Conservation (phyloP, 768 basidiomycete genomes). For the Lanmaoa rubissima region DNA sequence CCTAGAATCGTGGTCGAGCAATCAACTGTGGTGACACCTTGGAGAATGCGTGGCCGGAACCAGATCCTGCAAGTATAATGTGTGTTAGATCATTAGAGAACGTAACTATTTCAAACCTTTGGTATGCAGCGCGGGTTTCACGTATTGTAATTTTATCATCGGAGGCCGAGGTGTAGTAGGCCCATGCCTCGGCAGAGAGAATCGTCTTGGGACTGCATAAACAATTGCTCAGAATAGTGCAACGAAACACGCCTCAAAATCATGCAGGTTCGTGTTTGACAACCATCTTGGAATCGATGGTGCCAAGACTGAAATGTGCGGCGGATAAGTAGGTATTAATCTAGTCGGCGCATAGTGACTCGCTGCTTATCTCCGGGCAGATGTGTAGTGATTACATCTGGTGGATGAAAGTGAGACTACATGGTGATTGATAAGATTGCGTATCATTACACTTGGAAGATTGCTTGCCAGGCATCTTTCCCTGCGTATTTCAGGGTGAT, state of each 20-base stretch:
- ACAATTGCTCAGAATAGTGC: no score
- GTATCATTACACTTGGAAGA: background rate
- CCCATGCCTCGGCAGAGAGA: slow-evolving; percentile 86
- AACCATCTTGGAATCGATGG: no score
- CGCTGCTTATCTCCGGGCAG: slow-evolving; percentile 83
- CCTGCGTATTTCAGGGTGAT: slow-evolving; percentile 77
- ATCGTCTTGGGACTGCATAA: slow-evolving; percentile 39
- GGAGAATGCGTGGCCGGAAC: slow-evolving; percentile 83
- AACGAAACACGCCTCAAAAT: slow-evolving; percentile 72
- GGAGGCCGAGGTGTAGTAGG: slow-evolving; percentile 88
- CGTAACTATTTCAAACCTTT: slow-evolving; percentile 47
- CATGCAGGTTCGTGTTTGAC: slow-evolving; percentile 75
- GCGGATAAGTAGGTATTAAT: background rate
- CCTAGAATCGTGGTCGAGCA: slow-evolving; percentile 84
- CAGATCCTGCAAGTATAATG: slow-evolving; percentile 55
- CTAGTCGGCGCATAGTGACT: slow-evolving; percentile 15
- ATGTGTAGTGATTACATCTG: slow-evolving; percentile 69
- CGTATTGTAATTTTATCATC: slow-evolving; percentile 85
- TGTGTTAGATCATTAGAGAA: background rate
- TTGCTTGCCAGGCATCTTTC: slow-evolving; percentile 74
- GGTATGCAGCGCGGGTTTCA: slow-evolving; percentile 87
- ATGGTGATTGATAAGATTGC: background rate
- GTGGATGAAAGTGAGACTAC: slow-evolving; percentile 77
- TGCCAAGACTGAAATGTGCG: slow-evolving; percentile 51
- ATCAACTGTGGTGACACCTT: slow-evolving; percentile 79